Base-by-base conservation (phyloP, 805 yeast genomes). In the Aciculoconidium aculeatum region DNA sequence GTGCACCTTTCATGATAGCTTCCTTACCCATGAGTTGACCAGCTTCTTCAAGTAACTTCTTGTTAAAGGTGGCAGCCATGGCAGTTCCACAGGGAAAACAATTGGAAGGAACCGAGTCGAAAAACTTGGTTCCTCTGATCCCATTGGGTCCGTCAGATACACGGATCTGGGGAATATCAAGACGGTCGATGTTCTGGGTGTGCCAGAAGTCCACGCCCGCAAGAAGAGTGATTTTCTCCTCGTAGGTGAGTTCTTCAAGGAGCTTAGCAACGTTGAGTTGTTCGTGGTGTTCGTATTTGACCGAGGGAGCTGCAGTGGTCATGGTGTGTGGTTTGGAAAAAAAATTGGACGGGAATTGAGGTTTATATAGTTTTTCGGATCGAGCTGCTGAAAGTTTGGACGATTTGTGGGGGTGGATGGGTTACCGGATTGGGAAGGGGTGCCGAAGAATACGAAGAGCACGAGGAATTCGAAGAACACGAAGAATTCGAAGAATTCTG, bases 61-160 rank as follows among this genome's bases (percentile, higher is more conserved):
- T 62, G 51, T 76, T 65, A 52, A 69, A 75, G 13, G 80, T 69
- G 3, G 80, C 51, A 2, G 74, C 80, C 45, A 76, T 45, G 4
- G 65, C 80, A 7, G 81, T 72, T 17, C 80, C 81, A 44, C 72
- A 68, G 5, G 81, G 78, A 41, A 76, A 62, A 37, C 78, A 73
- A 36, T 74, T 77, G 23, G 78, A 61, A 6, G 76, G 75, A 14
- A 61, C 57, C 21, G 71, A 61, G 36, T 67, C 56, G 44, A 72
- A 70, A 43, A 73, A 72, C 23, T 55, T 62, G 12, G 76, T 72
- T 15, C 81, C 81, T 38, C 81, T 58, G 26, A 74, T 61, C 38
- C 82, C 82, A 43, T 76, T 76, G 27, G 82, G 82, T 11, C 82
- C 82, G 46, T 76, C 82, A 3, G 45, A 42, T 6, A 48, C 47